These are phyloP conservation scores for Candida wancherniae DNA, from an alignment of 805 yeast genomes.

Conservation along the genomic window DNA sequence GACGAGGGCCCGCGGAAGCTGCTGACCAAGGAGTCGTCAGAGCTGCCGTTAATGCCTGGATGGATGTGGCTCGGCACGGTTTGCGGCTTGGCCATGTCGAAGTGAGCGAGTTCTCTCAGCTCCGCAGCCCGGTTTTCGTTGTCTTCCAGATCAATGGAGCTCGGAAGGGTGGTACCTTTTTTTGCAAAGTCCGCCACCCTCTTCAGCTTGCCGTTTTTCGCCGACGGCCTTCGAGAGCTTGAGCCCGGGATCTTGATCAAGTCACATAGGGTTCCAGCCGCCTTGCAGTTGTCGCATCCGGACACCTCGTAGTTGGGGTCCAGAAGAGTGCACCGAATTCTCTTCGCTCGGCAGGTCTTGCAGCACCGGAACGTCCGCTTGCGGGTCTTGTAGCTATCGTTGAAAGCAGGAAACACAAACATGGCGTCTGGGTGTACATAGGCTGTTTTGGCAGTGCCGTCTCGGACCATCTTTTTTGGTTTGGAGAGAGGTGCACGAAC, in stretches of 20 bases:
- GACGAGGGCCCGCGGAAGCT: too few relatives aligned
- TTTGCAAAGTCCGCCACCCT: conserved; percentile 4
- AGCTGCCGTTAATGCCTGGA: too few relatives aligned
- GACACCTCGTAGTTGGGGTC: conserved; percentile 16
- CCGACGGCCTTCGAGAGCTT: neutral
- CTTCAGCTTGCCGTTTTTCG: conserved; percentile 1
- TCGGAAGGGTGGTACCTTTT: too few relatives aligned
- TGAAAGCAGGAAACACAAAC: conserved; percentile 42
- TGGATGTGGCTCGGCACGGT: conserved; percentile 1
- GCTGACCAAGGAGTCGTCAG: too few relatives aligned
- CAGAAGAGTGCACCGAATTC: conserved; percentile 21
- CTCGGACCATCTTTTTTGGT: neutral
- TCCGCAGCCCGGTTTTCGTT: neutral
- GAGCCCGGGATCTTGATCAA: too few relatives aligned
- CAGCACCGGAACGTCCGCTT: conserved; percentile 41
- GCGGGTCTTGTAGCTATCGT: conserved; percentile 35
- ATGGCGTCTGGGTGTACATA: too few relatives aligned
- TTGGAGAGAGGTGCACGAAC: too few relatives aligned
- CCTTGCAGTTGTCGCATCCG: conserved; percentile 22
- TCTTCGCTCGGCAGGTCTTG: conserved; percentile 33
- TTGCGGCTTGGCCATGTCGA: too few relatives aligned
- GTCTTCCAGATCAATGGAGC: too few relatives aligned
- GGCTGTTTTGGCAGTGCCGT: neutral
- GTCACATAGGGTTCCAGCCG: conserved; percentile 13
- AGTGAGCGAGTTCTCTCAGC: conserved; percentile 2